These are phyloP conservation scores for Prosopis cineraria DNA, from an alignment of 306 rosid genomes.

Conservation along the genomic window DNA sequence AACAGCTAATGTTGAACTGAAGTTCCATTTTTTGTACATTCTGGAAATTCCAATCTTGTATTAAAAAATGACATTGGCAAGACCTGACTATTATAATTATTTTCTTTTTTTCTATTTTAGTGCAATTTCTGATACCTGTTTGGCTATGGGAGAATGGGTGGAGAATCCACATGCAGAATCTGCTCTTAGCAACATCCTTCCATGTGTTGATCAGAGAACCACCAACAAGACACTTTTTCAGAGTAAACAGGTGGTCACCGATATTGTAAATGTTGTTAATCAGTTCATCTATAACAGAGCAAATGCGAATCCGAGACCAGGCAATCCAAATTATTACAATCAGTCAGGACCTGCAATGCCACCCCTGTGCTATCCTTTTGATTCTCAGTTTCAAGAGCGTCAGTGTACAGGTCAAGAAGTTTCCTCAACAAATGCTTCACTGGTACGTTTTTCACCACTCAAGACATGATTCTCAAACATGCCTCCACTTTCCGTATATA, in stretches of 20 bases:
- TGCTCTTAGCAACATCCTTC: slow-evolving; percentile 88
- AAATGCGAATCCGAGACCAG: slow-evolving; percentile 50
- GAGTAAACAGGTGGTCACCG: slow-evolving; percentile 72
- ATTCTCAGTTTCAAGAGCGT: slow-evolving; percentile 59
- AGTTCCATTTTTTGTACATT: slow-evolving; percentile 22
- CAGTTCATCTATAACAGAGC: slow-evolving; percentile 65
- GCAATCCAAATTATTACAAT: slow-evolving; percentile 56
- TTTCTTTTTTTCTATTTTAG: slow-evolving; percentile 40
- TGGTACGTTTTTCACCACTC: slow-evolving; percentile 49
- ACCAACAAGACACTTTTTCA: slow-evolving; percentile 84
- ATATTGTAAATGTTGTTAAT: slow-evolving; percentile 75
- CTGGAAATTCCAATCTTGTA: background rate
- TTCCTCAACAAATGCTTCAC: slow-evolving; percentile 82
- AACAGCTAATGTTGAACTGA: slow-evolving; percentile 23
- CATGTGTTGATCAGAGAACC: slow-evolving; percentile 90
- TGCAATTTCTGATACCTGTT: slow-evolving; percentile 87
- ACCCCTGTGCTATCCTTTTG: slow-evolving; percentile 82
- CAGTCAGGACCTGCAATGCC: slow-evolving; percentile 91
- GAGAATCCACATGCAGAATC: slow-evolving; percentile 86
- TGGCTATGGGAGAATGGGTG: slow-evolving; percentile 99
- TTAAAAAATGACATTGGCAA: background rate
- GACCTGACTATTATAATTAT: slow-evolving; percentile 11
- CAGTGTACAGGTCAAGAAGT: slow-evolving; percentile 75
- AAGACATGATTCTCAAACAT: background rate
- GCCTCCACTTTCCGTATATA: background rate